Base-by-base conservation (phyloP, 2,329 filamentous ascomycete species). In the Fusarium sp. region DNA sequence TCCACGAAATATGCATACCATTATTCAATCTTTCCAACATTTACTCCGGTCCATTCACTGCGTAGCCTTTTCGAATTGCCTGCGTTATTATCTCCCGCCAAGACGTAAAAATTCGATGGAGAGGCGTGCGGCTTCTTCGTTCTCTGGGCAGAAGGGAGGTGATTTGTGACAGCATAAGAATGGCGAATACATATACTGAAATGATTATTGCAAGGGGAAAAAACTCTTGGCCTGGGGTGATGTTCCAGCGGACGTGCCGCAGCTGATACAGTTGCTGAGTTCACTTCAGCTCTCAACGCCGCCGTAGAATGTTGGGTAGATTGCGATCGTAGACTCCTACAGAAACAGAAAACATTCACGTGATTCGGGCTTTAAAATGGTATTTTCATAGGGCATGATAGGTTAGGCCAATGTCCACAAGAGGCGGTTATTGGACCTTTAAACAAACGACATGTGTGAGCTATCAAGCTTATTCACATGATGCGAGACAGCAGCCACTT, bases 101-200 rank as follows among this genome's bases (percentile, higher is more conserved):
- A 19, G 53, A 63, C 7, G 28, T 26, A 2, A 43, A 8, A 0
- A 36, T 63, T 6, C 57, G 61, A 3, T 54, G 55, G 57, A 56
- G 61, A 2, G 57, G 31, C 1, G 53, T 63, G 3, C 13, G 42
- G 1, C 39, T 63, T 10, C 9, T 63, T 0, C 40, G 59, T 1
- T 15, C 35, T 5, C 15, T 54, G 3, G 38, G 36, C 2, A 36
- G 60, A 26, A 38, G 43, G 6, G 60, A 63, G 1, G 60, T 58
- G 1, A 35, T 63, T n/a, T 63, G 60, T 58, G 60, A 63, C 22
- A 63, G 60, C 9, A 42, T n/a, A 4, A 53, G 32, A 19, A 35
- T 63, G 35, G 60, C 60, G 2, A 48, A 59, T 2, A 29, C 63
- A 0, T 63, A 63, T 6, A 38, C 49, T 4, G 11, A 35, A 0